Evolutionary conservation across 176 grass and related monocot genomes (phyloP).

Genomic region (Oryza longistaminata): DNA sequence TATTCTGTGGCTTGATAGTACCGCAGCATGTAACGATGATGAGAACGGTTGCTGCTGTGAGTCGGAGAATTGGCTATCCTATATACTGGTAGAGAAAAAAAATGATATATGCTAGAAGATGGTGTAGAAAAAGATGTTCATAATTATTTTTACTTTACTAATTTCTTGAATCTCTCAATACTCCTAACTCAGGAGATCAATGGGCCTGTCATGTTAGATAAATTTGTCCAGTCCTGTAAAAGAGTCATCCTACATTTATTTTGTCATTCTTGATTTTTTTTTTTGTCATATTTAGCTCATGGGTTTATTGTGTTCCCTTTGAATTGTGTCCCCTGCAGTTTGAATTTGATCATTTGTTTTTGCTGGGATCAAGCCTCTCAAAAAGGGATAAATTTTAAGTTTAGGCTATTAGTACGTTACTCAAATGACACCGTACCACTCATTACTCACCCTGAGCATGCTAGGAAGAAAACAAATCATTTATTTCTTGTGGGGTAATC

Average conservation of each 20-base stretch:
- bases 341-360: not conserved
- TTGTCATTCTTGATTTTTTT: not conserved
- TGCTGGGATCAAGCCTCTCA: not conserved
- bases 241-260: not conserved
- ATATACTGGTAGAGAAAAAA: not conserved
- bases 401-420: conserved; percentile 8
- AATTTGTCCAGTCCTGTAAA: not conserved
- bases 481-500: conserved; percentile 32
- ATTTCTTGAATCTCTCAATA: not conserved
- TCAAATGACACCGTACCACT: conserved; percentile 17
- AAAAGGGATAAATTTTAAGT: not conserved
- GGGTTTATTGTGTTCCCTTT: not conserved
- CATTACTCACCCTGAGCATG: conserved; percentile 18
- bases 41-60: not conserved
- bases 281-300: not conserved
- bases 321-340: not conserved
- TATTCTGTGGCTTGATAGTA: not conserved
- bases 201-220: not conserved
- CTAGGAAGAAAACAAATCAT: conserved; percentile 31
- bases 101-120: not conserved
- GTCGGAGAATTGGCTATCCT: not conserved
- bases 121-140: not conserved
- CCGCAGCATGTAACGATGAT: not conserved
- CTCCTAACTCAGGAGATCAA: not conserved
- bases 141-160: not conserved